Base-by-base conservation (phyloP, 768 basidiomycete species). In the Lactifluus hygrophoroides region DNA sequence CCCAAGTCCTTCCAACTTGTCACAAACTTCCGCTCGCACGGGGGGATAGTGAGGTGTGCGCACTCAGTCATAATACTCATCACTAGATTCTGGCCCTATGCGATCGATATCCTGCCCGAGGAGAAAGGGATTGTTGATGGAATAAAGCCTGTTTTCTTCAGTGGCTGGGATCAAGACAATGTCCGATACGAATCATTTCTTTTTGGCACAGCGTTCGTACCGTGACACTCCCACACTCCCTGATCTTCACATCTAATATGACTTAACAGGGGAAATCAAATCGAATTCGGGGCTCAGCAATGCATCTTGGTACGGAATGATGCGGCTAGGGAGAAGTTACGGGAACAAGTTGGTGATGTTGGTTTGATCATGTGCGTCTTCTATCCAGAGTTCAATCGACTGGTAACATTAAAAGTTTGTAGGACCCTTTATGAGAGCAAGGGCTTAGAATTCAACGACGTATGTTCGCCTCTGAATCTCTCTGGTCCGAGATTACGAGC, bases 381-480 rank as follows among this genome's bases (percentile, higher is more conserved):
- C 9, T 23, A 21, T 28, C 46, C 16, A 3, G 28, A 23, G 10
- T 0, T 3, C 19, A 5, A 5, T 35, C 14, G 14, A 28, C 51
- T 10, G 35, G 35, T n/a, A 7, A 25, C 27, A 3, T 28, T 40
- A n/a, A 58, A 13, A 8, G 17, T 21, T 7, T 45, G 23, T 27
- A 66, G 70, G 69, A 84, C 82, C 0, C 62, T 82, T 5, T 80
- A 81, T 62, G 82, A 84, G 52, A 80, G 78, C 74, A 84, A 84
- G 68, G 83, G 83, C 0, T 68, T 82, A n/a, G 83, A 84, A 64
- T 84, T 83, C 65, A 77, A 82, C 62, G 82, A 84, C 61, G 83
- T 82, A 54, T 17, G 64, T 21, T 46, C 23, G 16, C 13, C 34
- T 54, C 46, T 14, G 11, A 30, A 30, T 16, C 2, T 1, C 19